Percentiles rank a stretch among this genome's conserved stretches.
phyloP scores from a whole-genome alignment of 345 rosid genomes.

The Boechera stricta region DNA sequence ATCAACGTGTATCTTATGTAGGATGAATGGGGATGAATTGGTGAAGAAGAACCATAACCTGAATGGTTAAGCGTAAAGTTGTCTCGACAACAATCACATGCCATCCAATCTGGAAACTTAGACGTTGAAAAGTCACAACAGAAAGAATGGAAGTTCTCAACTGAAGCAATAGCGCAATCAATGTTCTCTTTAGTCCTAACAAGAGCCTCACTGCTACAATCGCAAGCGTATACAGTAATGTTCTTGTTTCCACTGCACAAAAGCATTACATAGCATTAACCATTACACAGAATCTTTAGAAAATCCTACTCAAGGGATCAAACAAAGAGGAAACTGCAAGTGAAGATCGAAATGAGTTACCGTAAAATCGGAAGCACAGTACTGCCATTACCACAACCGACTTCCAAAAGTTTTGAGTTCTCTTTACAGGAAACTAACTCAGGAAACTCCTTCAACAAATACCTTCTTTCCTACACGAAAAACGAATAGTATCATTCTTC shows the following conservation, averaged over 20 bases:
- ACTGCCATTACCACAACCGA: conserved; percentile 95
- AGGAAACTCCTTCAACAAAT: conserved; percentile 87
- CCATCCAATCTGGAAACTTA: conserved; percentile 71
- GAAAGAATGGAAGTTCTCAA: conserved; percentile 60
- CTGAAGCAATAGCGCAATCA: conserved; percentile 26
- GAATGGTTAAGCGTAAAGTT: conserved; percentile 32
- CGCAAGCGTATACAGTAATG: conserved; percentile 74
- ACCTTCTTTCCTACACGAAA: conserved; percentile 76
- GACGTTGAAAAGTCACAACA: conserved; percentile 66
- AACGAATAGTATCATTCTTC: background rate
- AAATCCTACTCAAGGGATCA: no score
- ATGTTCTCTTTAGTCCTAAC: conserved; percentile 64
- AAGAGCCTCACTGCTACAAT: conserved; percentile 81
- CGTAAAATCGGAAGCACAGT: conserved; percentile 75
- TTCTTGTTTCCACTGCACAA: conserved; percentile 65
- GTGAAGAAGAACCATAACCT: conserved; percentile 37
- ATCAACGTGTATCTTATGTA: conserved; percentile 7
- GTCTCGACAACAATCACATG: conserved; percentile 55
- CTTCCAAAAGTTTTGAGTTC: conserved; percentile 72
- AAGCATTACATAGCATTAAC: background rate
- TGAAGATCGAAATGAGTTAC: conserved; percentile 42
- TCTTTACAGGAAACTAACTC: conserved; percentile 63
- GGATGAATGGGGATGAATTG: background rate
- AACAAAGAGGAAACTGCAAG: background rate
- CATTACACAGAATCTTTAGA: background rate